Percentiles rank a stretch among this genome's conserved stretches.
Conservation (phyloP, 352 stramenopile species). For the Phytopythium aichiense region DNA sequence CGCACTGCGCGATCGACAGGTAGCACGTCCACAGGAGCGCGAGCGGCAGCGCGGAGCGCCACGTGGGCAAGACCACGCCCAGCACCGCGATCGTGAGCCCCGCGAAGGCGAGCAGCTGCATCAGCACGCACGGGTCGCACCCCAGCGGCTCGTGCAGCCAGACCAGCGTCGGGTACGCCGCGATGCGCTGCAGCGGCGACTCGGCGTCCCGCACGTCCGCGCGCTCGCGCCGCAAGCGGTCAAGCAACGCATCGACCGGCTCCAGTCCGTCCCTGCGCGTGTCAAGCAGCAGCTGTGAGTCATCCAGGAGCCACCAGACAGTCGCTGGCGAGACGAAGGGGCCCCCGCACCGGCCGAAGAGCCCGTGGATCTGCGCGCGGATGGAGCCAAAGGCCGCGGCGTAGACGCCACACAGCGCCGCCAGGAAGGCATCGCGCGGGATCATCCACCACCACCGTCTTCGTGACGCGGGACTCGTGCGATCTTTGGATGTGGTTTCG, state of each 20-base stretch:
- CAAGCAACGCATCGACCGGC: slow-evolving; percentile 50
- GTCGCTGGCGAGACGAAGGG: slow-evolving; percentile 5
- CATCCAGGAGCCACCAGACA: neutral
- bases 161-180: slow-evolving; percentile 45
- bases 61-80: slow-evolving; percentile 19
- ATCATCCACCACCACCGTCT: slow-evolving; percentile 10
- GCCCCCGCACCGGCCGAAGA: slow-evolving; percentile 66
- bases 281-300: neutral
- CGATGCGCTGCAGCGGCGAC: slow-evolving; percentile 14
- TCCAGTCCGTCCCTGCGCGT: slow-evolving; percentile 44
- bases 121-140: slow-evolving; percentile 41
- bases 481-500: neutral
- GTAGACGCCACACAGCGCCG: slow-evolving; percentile 44
- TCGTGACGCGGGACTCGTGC: neutral
- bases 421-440: slow-evolving; percentile 35
- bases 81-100: slow-evolving; percentile 30
- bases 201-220: slow-evolving; percentile 10
- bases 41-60: slow-evolving; percentile 29
- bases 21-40: slow-evolving; percentile 56
- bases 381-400: slow-evolving; percentile 74
- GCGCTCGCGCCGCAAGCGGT: slow-evolving; percentile 22
- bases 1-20: slow-evolving; percentile 70
- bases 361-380: slow-evolving; percentile 74
- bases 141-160: slow-evolving; percentile 45
- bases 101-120: slow-evolving; percentile 40